These are phyloP conservation scores for Strigomonas galati DNA, from an alignment of 208 protist species.

Conservation along the genomic window DNA sequence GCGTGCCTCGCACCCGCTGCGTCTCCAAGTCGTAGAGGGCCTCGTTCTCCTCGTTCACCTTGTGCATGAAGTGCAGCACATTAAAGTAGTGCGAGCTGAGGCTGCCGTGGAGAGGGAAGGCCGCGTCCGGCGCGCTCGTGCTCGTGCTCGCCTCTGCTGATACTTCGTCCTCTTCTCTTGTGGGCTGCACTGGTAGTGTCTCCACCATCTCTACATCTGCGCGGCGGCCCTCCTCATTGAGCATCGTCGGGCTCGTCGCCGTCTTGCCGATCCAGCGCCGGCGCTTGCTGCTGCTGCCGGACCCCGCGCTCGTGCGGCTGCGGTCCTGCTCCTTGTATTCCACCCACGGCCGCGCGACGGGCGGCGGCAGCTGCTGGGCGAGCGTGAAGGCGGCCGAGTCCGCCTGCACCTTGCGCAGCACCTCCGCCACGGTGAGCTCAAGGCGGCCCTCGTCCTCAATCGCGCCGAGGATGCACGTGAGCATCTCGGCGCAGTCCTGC, in stretches of 20 bases:
- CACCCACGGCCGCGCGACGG: no score
- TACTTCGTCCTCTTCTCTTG: no score
- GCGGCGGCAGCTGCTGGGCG: no score
- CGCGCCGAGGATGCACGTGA: constrained; percentile 55
- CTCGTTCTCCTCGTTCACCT: constrained; percentile 71
- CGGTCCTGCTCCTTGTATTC: neutral
- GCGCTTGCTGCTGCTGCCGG: neutral
- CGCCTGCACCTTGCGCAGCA: constrained; percentile 46
- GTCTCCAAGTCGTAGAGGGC: constrained; percentile 47
- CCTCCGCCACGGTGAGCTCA: constrained; percentile 39
- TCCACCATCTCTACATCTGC: neutral
- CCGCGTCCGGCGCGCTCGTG: no score
- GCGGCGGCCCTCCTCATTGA: neutral
- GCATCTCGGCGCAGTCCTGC: constrained; percentile 89
- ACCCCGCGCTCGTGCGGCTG: neutral
- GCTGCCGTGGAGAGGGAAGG: no score
- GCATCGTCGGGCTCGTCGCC: neutral
- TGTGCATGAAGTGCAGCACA: constrained; percentile 49
- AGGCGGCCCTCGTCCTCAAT: constrained; percentile 73
- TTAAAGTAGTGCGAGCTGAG: neutral
- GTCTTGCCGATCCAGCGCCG: neutral
- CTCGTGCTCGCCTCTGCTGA: no score
- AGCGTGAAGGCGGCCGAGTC: constrained; percentile 10
- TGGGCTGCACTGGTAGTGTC: neutral
- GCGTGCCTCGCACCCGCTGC: constrained; percentile 25